Evolutionary conservation across 129 eudicot species (phyloP).

Genomic region (Flaveria bidentis): DNA sequence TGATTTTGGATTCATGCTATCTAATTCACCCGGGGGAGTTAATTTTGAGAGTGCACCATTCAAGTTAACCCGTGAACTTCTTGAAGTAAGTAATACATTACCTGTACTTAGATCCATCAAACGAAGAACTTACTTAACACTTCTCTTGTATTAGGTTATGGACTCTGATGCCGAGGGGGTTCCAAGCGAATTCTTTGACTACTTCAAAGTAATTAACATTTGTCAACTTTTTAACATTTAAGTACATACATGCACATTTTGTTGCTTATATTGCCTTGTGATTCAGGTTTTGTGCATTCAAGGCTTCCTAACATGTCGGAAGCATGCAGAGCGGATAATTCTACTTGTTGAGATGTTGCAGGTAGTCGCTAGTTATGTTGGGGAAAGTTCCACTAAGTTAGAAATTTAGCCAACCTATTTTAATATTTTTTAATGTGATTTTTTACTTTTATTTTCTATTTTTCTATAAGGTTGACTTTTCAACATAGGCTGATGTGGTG

Average conservation of each 20-base stretch:
- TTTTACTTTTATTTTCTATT: not conserved
- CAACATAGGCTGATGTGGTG: not conserved
- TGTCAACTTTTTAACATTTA: not conserved
- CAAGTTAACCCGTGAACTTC: slow-evolving; percentile 98
- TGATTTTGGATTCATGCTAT: slow-evolving; percentile 98
- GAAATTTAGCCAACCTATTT: not conserved
- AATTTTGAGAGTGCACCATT: slow-evolving; percentile 99
- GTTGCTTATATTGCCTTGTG: slow-evolving; percentile 32
- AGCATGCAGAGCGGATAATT: slow-evolving; percentile 97
- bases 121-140: not conserved
- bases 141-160: slow-evolving; percentile 70
- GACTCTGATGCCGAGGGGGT: slow-evolving; percentile 99
- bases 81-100: slow-evolving; percentile 64
- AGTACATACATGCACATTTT: not conserved
- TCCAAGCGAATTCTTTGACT: slow-evolving; percentile 99
- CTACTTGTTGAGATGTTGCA: slow-evolving; percentile 99
- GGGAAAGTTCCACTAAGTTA: not conserved
- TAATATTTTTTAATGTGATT: not conserved
- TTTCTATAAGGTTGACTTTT: not conserved
- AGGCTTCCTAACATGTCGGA: slow-evolving; percentile 95
- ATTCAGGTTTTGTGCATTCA: slow-evolving; percentile 94
- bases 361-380: slow-evolving; percentile 39
- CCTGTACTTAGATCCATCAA: slow-evolving; percentile 14
- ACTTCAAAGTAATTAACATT: slow-evolving; percentile 62
- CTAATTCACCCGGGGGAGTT: slow-evolving; percentile 99